These are phyloP conservation scores for Lachancea fermentati DNA, from an alignment of 805 yeast species.

Conservation along the genomic window DNA sequence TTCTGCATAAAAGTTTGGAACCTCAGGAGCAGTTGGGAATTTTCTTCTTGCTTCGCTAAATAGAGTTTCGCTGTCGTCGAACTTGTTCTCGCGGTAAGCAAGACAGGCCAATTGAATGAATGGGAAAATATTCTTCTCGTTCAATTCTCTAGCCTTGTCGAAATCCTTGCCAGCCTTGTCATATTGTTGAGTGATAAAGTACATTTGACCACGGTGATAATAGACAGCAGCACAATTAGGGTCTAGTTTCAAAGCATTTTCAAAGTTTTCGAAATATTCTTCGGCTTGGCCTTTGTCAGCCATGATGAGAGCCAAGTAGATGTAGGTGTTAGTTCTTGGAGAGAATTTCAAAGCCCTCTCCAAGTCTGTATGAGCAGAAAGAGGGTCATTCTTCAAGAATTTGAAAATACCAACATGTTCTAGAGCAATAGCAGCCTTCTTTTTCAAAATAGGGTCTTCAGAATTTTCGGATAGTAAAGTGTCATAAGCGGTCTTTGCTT, in stretches of 20 bases:
- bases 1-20: constrained; percentile 95
- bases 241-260: constrained; percentile 61
- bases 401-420: constrained; percentile 81
- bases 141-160: constrained; percentile 65
- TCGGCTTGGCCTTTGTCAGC: constrained; percentile 76
- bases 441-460: constrained; percentile 26
- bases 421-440: constrained; percentile 60
- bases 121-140: constrained; percentile 73
- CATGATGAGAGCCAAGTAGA: constrained; percentile 72
- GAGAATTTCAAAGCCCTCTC: constrained; percentile 56
- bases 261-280: constrained; percentile 65
- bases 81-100: constrained; percentile 62
- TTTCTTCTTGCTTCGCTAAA: constrained; percentile 65
- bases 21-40: constrained; percentile 85
- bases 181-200: constrained; percentile 73
- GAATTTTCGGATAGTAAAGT: constrained; percentile 22
- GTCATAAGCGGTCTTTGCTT: constrained; percentile 49
- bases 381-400: constrained; percentile 72
- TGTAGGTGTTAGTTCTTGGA: constrained; percentile 78
- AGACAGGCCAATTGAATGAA: constrained; percentile 92
- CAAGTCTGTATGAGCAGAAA: constrained; percentile 57
- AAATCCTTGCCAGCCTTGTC: constrained; percentile 69
- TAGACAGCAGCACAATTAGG: constrained; percentile 73
- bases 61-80: constrained; percentile 53
- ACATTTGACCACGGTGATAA: constrained; percentile 93